Evolutionary conservation across 192 early-diverging fungal genomes (phyloP).

Genomic region (Coemansia sp.): DNA sequence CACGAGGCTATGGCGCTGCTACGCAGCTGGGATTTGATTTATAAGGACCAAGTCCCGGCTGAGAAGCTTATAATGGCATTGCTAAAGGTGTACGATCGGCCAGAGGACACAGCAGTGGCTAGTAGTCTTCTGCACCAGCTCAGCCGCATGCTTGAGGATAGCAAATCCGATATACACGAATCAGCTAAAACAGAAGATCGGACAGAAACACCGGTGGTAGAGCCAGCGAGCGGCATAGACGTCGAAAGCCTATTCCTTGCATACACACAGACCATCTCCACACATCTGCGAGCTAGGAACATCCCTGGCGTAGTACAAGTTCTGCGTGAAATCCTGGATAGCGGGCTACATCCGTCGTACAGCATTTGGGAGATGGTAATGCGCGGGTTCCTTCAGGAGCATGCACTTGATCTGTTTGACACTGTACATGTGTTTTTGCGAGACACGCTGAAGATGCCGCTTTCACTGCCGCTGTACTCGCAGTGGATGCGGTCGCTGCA

Average conservation of each 20-base stretch:
- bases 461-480: conserved; percentile 46
- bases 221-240: not conserved
- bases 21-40: conserved; percentile 41
- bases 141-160: conserved; percentile 1
- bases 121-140: conserved; percentile 18
- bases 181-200: not conserved
- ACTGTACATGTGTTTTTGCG: conserved; percentile 35
- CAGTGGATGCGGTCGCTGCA: conserved; percentile 48
- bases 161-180: not conserved
- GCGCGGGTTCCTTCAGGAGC: conserved; percentile 39
- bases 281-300: conserved; percentile 29
- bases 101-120: conserved; percentile 19
- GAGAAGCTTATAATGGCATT: conserved; percentile 43
- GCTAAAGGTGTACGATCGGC: conserved; percentile 36
- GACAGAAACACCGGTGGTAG: not conserved
- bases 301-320: conserved; percentile 35
- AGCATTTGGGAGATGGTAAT: conserved; percentile 35
- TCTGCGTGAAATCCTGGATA: conserved; percentile 26
- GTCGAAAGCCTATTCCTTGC: not conserved
- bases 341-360: conserved; percentile 17
- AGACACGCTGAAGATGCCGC: conserved; percentile 33
- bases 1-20: conserved; percentile 34
- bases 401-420: conserved; percentile 51
- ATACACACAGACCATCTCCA: conserved; percentile 23
- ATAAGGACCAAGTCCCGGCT: conserved; percentile 31